Evolutionary conservation across 108 stramenopile genomes (phyloP), one percentile per base, ranked within the genome.

Genomic region (Nitzschia inconspicua): DNA sequence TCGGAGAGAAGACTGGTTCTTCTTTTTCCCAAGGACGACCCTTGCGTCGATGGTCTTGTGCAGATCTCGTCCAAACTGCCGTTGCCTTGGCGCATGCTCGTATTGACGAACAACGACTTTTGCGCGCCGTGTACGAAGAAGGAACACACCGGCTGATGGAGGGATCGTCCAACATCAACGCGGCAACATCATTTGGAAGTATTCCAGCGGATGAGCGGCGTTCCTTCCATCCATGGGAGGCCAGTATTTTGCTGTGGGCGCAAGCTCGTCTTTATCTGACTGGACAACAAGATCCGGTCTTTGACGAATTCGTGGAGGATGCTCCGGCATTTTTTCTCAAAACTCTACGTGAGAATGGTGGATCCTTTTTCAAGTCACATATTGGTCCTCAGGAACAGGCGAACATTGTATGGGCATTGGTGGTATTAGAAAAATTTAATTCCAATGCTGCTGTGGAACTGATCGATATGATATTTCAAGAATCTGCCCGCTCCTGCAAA

Each of bases 391-490:
- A 88, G 61, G 90, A 91, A 52, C 80, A 86, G 50, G 91, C 91
- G 16, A 93, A 93, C 63, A 44, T 93, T 39, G 88, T 73, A 1
- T 93, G 91, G 91, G 76, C 88, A 0, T 60, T 93, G 35, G 86
- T 85, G 22, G 80, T 88, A 16, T 63, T 93, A 40, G 77, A 89
- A 39, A 47, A 82, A 5, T 72, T 80, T 53, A 55, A 82, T 42
- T 74, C 72, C 25, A 25, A 64, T 1, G 57, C 72, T 27, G 57
- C 80, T 34, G 70, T 72, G 3, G 29, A 48, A 14, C 54, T 93
- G 27, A 69, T 93, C 27, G 55, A 68, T 51, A 55, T 37, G 3
- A 82, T 89, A 32, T 89, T 93, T 60, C 36, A 57, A 3, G 75
- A 72, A 29, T 66, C 68, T 34, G 70, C 78, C 28, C 48, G 61